Conservation (phyloP, 805 yeast species). For the Hanseniaspora hatyaiensis region DNA sequence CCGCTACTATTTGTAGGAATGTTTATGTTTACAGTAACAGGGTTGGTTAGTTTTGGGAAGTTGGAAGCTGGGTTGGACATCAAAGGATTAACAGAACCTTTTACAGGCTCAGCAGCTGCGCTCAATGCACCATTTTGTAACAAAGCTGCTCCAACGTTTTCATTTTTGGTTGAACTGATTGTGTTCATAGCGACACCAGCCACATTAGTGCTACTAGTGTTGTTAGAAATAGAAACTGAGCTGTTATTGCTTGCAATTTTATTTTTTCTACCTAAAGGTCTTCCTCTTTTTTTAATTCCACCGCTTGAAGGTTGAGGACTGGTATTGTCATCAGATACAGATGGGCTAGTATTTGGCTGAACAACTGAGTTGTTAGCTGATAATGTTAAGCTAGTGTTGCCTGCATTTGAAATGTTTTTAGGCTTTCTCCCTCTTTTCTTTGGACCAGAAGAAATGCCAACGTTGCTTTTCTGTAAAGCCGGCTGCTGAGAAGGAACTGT, state of each 20-base stretch:
- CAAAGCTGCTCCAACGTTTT: not conserved
- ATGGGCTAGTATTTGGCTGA: not conserved
- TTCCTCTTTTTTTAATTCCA: slow-evolving; percentile 12
- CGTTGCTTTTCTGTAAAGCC: not conserved
- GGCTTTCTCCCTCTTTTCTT: slow-evolving; percentile 16
- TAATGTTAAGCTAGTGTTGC: no score
- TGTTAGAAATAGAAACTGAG: not conserved
- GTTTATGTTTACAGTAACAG: not conserved
- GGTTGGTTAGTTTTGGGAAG: not conserved
- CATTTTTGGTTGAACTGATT: not conserved
- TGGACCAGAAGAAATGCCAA: not conserved
- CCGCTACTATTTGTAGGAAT: not conserved
- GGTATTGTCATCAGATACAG: not conserved
- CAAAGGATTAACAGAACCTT: slow-evolving; percentile 1
- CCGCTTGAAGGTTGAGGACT: not conserved
- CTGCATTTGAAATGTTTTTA: not conserved
- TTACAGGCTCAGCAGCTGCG: not conserved
- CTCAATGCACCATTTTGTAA: not conserved
- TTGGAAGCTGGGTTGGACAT: not conserved
- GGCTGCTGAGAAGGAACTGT: not conserved
- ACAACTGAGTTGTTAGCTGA: no score
- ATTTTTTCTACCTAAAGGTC: slow-evolving; percentile 15
- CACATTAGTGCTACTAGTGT: not conserved
- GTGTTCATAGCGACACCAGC: not conserved
- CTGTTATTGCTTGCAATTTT: not conserved